Evolutionary conservation across 164 flowering plant species (phyloP).

Genomic region (Houttuynia cordata): DNA sequence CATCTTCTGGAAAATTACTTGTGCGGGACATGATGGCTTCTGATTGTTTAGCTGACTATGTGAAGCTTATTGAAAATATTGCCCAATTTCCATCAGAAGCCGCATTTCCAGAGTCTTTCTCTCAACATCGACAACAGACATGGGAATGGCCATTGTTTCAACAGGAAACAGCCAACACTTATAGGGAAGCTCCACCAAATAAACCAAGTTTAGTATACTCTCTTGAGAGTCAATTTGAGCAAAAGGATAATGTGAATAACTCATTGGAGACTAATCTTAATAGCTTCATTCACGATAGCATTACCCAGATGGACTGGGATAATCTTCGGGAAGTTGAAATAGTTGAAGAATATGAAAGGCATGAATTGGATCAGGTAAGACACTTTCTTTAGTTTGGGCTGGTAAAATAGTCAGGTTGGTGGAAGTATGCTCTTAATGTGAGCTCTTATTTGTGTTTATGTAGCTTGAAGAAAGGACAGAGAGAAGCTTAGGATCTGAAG

Average conservation of each 20-base stretch:
- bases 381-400: neutral
- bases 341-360: conserved; percentile 59
- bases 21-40: conserved; percentile 76
- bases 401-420: neutral
- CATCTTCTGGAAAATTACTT: conserved; percentile 59
- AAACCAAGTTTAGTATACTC: conserved; percentile 38
- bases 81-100: conserved; percentile 77
- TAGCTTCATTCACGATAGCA: conserved; percentile 25
- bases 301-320: conserved; percentile 54
- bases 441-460: conserved; percentile 16
- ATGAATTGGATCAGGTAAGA: conserved; percentile 74
- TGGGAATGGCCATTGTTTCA: conserved; percentile 78
- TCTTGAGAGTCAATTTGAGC: conserved; percentile 41
- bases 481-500: conserved; percentile 28
- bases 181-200: conserved; percentile 9
- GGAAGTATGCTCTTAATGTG: conserved; percentile 5
- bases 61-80: conserved; percentile 58
- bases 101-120: conserved; percentile 38
- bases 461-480: conserved; percentile 85
- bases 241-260: conserved; percentile 10
- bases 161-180: conserved; percentile 27
- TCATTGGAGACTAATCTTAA: conserved; percentile 25
- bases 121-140: conserved; percentile 32
- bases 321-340: conserved; percentile 44
- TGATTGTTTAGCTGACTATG: conserved; percentile 67